Conservation (phyloP, 2,329 filamentous ascomycete genomes). For the Colletotrichum coccodes region DNA sequence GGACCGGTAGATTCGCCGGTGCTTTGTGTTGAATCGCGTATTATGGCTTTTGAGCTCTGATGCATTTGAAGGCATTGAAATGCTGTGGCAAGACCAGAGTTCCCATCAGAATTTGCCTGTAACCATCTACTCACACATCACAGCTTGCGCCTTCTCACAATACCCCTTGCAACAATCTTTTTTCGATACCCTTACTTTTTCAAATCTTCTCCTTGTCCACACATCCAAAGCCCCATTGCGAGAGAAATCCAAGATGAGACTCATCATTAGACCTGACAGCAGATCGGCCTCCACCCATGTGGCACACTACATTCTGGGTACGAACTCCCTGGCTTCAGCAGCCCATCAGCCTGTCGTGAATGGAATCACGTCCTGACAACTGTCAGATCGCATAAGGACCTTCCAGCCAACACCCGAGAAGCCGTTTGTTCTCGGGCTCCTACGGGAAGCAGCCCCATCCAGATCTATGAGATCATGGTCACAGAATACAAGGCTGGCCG, state of each 20-base stretch:
- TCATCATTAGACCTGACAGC: conserved; percentile 76
- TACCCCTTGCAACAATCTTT: not conserved
- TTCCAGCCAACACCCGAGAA: conserved; percentile 35
- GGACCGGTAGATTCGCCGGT: conserved; percentile 12
- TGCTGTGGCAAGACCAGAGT: not conserved
- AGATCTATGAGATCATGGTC: conserved; percentile 66
- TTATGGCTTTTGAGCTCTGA: not conserved
- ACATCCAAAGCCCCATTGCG: no score
- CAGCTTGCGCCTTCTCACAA: not conserved
- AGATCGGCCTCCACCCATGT: conserved; percentile 73
- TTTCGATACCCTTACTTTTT: not conserved
- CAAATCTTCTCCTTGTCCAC: no score
- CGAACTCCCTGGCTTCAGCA: not conserved
- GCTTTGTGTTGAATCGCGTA: not conserved
- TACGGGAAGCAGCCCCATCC: conserved; percentile 36
- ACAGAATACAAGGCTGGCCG: conserved; percentile 65
- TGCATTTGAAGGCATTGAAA: not conserved
- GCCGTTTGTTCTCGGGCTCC: conserved; percentile 37
- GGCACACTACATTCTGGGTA: conserved; percentile 78
- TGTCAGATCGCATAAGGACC: conserved; percentile 51
- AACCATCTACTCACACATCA: not conserved
- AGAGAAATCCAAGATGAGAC: conserved; percentile 63
- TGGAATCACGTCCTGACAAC: not conserved
- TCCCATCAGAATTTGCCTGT: not conserved
- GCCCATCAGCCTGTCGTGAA: not conserved